Base-by-base conservation (phyloP, 1,139 yeast species). In the Geotrichum reessii region DNA sequence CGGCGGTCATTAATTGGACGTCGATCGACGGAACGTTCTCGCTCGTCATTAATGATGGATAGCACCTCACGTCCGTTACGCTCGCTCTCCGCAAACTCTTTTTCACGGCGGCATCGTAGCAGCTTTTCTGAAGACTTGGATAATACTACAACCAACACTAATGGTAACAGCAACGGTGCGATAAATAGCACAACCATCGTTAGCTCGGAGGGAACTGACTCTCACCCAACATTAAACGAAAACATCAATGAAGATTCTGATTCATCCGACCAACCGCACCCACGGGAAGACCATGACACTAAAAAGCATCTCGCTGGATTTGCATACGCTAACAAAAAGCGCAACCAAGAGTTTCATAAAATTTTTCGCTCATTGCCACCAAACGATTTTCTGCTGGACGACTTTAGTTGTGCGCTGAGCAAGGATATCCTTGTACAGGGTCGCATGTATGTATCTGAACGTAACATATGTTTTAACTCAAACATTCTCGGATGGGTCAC, bases 401-500 rank as follows among this genome's bases (percentile, higher is more conserved):
- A 90, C 68, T 91, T 86, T 67, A 83, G 92, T 50, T 93, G 98
- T 75, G 97, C 98, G 0, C 73, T 93, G 61, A 87, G 93, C 66
- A 77, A 91, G 60, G 98, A 93, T 62, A 90, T 93, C 56, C 75
- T 93, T 25, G 76, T 91, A n/a, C 99, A 95, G 66, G 99, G 99
- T 7, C 78, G 96, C 57, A 69, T 93, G 37, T 95, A 90, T 69
- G 81, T 95, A 1, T 84, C 96, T 22, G 96, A 89, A 65, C 81
- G 81, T 61, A 83, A 86, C 66, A 71, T 93, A 1, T 90, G 97
- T 69, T 95, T 95, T 76, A 87, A 90, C 67, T 89, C 97, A n/a
- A 90, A 90, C 67, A 78, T 93, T 51, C 76, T 95, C 54, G 97
- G 97, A 0, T 92, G 97, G 96, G 90, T 90, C 1, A 90, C 97